A percentile compares a stretch with the other conserved stretches of the same genome.
phyloP scores from a whole-genome alignment of 1,284 basidiomycete species.

The Tranzscheliella williamsii region DNA sequence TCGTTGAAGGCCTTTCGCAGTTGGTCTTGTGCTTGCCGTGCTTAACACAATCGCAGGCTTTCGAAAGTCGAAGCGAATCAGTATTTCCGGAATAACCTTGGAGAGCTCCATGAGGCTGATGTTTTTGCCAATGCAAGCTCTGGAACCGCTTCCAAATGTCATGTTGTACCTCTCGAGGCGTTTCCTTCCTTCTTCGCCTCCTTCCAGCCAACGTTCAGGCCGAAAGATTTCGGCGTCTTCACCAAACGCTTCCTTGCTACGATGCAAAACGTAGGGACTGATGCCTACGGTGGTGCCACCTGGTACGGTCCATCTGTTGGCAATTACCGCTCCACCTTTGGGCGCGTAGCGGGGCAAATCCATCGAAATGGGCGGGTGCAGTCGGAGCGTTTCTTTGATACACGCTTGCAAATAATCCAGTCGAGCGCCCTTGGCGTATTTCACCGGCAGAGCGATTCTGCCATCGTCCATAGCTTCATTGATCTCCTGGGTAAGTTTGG shows the following conservation, averaged over 20 bases:
- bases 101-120: conserved; percentile 54
- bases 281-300: conserved; percentile 50
- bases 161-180: conserved; percentile 37
- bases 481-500: conserved; percentile 46
- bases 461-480: conserved; percentile 42
- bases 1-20: neutral
- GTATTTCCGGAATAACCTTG: conserved; percentile 48
- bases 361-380: conserved; percentile 58
- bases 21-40: neutral
- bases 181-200: conserved; percentile 32
- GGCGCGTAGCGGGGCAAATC: conserved; percentile 54
- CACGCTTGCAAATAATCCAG: conserved; percentile 54
- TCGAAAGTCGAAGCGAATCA: conserved; percentile 39
- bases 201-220: conserved; percentile 54
- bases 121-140: conserved; percentile 52
- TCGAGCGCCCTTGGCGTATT: conserved; percentile 44
- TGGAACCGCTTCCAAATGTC: conserved; percentile 45
- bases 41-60: conserved; percentile 7
- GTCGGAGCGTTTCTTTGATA: conserved; percentile 57
- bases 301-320: conserved; percentile 38
- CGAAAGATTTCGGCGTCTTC: conserved; percentile 40
- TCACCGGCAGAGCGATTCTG: conserved; percentile 34
- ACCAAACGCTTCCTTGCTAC: conserved; percentile 43
- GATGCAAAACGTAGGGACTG: conserved; percentile 52
- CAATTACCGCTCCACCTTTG: conserved; percentile 41